Base-by-base conservation (phyloP, 2,329 filamentous ascomycete genomes). In the Rhynchosporium secalis region DNA sequence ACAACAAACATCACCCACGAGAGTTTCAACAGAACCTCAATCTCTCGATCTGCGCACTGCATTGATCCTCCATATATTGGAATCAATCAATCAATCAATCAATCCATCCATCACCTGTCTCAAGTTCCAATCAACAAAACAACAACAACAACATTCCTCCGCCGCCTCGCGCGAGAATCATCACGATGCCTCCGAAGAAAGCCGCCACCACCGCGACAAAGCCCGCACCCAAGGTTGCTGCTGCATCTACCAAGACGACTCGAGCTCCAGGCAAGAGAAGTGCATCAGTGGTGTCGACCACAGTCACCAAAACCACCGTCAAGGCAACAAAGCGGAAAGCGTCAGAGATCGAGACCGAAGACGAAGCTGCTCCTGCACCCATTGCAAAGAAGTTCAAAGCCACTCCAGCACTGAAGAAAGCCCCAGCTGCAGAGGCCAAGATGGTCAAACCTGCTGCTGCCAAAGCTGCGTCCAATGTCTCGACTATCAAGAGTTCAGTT, bases 151-250 rank as follows among this genome's bases (percentile, higher is more conserved):
- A 20, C 20, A 40, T 58, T 40, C 54, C 36, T 8, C 12, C 36
- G 36, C 41, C 31, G 43, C 56, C 55, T 38, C 56, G 45, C 45
- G 43, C 43, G 31, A 40, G 45, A 36, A 36, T 36, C 47, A 62
- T 55, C 56, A 63, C 43, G n/a, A 68, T 68, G 66, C 64, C 66
- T 54, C 64, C 66, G 60, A 68, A 68, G 58, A 65, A 63, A 46
- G 61, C 59, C 43, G 38, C 45, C 45, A 20, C 48, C 29, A 41
- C 51, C 31, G 43, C 43, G 45, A 47, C 57, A 52, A 52, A 52
- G 46, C 47, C 38, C 20, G 52, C 60, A 4, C 20, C 63, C 15
- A 60, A 57, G 48, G 29, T 38, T n/a, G 43, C 29, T 10, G 43
- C 26, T 43, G 46, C n/a, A 38, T n/a, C 41, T 40, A n/a, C 49